phyloP scores from a whole-genome alignment of 805 yeast species.

The Metschnikowia colocasiae region DNA sequence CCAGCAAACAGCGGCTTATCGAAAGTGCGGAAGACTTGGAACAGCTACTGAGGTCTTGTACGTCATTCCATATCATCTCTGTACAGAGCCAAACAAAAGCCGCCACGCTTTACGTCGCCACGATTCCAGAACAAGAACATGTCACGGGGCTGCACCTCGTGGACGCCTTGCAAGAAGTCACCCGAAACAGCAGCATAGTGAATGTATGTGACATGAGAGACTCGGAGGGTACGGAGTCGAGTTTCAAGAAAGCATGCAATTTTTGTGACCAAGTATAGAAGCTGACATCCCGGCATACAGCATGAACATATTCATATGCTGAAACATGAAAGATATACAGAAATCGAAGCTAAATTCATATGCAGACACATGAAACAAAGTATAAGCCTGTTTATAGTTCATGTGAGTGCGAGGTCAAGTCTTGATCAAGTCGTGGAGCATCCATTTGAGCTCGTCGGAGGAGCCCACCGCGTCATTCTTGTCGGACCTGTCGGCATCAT shows the following conservation, averaged over 20 bases:
- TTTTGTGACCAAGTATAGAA: neutral
- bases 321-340: too few species aligned
- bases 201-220: slow-evolving; percentile 3
- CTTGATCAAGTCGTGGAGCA: slow-evolving; percentile 62
- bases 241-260: neutral
- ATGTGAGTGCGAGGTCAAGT: too few species aligned
- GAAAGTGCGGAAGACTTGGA: neutral
- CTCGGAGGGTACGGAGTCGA: neutral
- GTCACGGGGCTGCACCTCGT: neutral
- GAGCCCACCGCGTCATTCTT: slow-evolving; percentile 39
- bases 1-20: neutral
- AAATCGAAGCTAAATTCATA: too few species aligned
- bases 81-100: neutral
- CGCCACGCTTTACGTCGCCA: neutral
- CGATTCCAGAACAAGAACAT: neutral
- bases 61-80: neutral
- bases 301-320: too few species aligned
- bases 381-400: too few species aligned
- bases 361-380: too few species aligned
- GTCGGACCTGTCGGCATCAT: neutral
- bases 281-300: too few species aligned
- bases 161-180: neutral
- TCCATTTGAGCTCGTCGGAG: slow-evolving; percentile 67
- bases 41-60: neutral
- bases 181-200: neutral